These are phyloP conservation scores for Globisporangium acanthophoron DNA, from an alignment of 352 stramenopile genomes.

Conservation along the genomic window DNA sequence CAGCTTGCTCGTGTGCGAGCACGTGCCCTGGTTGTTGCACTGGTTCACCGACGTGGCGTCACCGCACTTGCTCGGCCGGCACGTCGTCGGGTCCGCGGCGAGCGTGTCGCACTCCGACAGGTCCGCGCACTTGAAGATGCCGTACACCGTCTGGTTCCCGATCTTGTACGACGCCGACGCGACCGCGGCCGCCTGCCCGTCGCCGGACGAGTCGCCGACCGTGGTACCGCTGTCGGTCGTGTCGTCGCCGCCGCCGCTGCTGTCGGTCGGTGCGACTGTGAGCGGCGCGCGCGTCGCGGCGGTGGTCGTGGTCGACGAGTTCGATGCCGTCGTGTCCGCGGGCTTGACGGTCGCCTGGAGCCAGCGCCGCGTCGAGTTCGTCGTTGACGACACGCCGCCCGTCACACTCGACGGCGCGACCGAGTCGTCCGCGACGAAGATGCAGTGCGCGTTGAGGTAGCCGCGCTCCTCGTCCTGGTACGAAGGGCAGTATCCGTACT, in stretches of 20 bases:
- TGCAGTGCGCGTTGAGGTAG: slow-evolving; percentile 81
- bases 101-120: slow-evolving; percentile 36
- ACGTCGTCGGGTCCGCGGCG: slow-evolving; percentile 28
- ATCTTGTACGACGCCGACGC: slow-evolving; percentile 45
- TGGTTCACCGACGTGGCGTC: slow-evolving; percentile 16
- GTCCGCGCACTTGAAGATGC: slow-evolving; percentile 45
- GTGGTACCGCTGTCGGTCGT: slow-evolving; percentile 8
- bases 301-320: slow-evolving; percentile 7
- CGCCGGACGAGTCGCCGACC: slow-evolving; percentile 16
- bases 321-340: background rate
- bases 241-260: background rate
- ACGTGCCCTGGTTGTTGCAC: slow-evolving; percentile 70
- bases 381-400: background rate
- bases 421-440: slow-evolving; percentile 69
- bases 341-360: slow-evolving; percentile 3
- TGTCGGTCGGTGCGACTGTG: background rate
- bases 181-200: slow-evolving; percentile 11
- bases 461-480: slow-evolving; percentile 64
- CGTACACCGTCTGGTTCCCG: slow-evolving; percentile 44
- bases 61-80: slow-evolving; percentile 27
- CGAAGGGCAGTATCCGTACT: slow-evolving; percentile 73
- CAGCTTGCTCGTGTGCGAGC: slow-evolving; percentile 56
- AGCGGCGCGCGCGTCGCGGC: slow-evolving; percentile 2
- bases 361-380: slow-evolving; percentile 4
- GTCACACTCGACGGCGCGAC: slow-evolving; percentile 12